Base-by-base conservation (phyloP, 1,139 yeast species). In the Saccharomyces pastorianus region DNA sequence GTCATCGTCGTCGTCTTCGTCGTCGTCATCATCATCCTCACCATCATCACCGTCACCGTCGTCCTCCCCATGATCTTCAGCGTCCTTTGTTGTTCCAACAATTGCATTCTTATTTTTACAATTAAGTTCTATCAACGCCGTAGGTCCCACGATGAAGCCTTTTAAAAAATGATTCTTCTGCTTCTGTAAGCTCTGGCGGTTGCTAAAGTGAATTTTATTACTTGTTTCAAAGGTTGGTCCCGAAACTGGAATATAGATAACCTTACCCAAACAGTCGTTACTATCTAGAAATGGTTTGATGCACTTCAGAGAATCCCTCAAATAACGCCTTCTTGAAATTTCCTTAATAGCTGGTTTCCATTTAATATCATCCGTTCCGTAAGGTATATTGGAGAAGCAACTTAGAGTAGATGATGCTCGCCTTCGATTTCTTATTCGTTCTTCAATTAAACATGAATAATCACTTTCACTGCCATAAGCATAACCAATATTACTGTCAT, bases 301-400 rank as follows among this genome's bases (percentile, higher is more conserved):
- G 59, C 87, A 82, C 51, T 85, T 73, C 41, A 82, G 66, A 41
- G 85, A 79, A 64, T 81, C 82, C 51, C 81, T 73, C 55, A 78
- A 73, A 59, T 72, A 73, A 58, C 78, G 78, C 51, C 78, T 71
- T 57, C 75, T 71, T 46, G 79, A 73, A 50, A 71, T 71, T 14
- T 66, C 56, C 58, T 75, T 76, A 14, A 69, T 70, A 13, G 70
- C 68, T 2, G 85, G 85, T 14, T 64, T 64, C 85, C 85, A 81
- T 64, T 81, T 80, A 20, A 62, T 61, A 5, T 63, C 67, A 50
- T 70, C 60, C 54, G 67, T 53, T 58, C 74, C 64, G 47, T 59
- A 57, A 3, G 62, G 63, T 1, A 58, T 56, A 44, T 55, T 56
- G 29, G 62, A 57, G 28, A 63, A 46, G 6, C 61, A 57, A 53